Conservation (phyloP, 2,329 filamentous ascomycete species). For the Curvularia verruculosa region DNA sequence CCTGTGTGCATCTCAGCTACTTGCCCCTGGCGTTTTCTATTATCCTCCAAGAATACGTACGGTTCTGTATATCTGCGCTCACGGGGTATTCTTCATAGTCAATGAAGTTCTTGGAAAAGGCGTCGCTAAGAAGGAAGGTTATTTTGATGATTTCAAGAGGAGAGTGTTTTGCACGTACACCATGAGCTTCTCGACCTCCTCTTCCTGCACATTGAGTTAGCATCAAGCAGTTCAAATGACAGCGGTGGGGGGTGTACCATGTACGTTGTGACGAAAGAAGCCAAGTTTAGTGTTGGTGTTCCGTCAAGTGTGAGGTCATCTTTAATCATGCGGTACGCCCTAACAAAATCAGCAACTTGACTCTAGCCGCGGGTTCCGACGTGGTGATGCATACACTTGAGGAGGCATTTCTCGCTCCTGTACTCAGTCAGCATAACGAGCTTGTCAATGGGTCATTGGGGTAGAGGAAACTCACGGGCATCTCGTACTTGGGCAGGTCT, state of each 20-base stretch:
- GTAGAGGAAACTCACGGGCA: constrained; percentile 68
- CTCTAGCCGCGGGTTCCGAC: neutral
- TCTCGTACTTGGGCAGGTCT: constrained; percentile 81
- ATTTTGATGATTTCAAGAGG: constrained; percentile 1
- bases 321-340: constrained; percentile 89
- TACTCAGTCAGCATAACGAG: constrained; percentile 2
- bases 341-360: constrained; percentile 10
- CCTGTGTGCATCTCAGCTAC: constrained; percentile 17
- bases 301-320: constrained; percentile 91
- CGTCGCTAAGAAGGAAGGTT: constrained; percentile 57
- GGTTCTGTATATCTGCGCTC: constrained; percentile 72
- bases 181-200: constrained; percentile 97
- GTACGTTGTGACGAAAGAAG: constrained; percentile 94
- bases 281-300: constrained; percentile 67
- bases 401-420: constrained; percentile 75
- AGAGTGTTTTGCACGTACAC: constrained; percentile 57
- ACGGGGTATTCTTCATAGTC: constrained; percentile 59
- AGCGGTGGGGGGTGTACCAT: constrained; percentile 65
- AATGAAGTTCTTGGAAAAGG: constrained; percentile 90
- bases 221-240: constrained; percentile 35
- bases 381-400: constrained; percentile 61
- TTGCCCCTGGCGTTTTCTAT: constrained; percentile 70
- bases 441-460: neutral
- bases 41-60: constrained; percentile 67
- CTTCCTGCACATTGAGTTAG: constrained; percentile 64